These are phyloP conservation scores for Pseudogymnoascus sp. DNA, from an alignment of 2,329 filamentous ascomycete species.

Conservation along the genomic window DNA sequence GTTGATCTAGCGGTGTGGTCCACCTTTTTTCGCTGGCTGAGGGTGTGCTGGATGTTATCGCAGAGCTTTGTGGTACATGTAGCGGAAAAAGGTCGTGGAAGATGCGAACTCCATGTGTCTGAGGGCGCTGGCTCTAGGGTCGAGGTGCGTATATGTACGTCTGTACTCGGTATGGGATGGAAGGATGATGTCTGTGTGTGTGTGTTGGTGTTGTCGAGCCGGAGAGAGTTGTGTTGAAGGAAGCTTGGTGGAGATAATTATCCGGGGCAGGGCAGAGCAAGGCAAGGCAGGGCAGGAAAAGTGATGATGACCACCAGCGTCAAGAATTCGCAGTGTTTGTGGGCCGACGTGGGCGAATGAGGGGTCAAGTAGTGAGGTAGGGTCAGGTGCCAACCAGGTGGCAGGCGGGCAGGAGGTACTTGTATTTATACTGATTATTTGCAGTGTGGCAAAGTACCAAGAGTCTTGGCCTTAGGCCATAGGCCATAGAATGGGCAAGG, in stretches of 20 bases:
- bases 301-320: constrained; percentile 1
- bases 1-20: constrained; percentile 6
- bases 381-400: constrained; percentile 11
- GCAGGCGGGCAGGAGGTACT: constrained; percentile 1
- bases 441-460: not conserved
- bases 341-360: constrained; percentile 7
- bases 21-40: not conserved
- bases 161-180: not conserved
- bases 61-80: constrained; percentile 6
- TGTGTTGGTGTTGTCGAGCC: not conserved
- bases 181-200: not conserved
- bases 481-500: not conserved
- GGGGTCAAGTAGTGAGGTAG: not conserved
- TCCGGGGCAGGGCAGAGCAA: not conserved
- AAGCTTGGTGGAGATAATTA: constrained; percentile 5
- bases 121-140: not conserved
- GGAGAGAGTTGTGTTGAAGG: not conserved
- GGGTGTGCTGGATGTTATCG: constrained; percentile 6
- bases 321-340: constrained; percentile 2
- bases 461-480: not conserved
- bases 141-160: not conserved
- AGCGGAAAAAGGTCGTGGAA: not conserved
- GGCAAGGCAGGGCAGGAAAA: not conserved
- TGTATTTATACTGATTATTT: not conserved
- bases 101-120: constrained; percentile 6